Conservation (phyloP, 345 rosid species). For the Brassica juncea region DNA sequence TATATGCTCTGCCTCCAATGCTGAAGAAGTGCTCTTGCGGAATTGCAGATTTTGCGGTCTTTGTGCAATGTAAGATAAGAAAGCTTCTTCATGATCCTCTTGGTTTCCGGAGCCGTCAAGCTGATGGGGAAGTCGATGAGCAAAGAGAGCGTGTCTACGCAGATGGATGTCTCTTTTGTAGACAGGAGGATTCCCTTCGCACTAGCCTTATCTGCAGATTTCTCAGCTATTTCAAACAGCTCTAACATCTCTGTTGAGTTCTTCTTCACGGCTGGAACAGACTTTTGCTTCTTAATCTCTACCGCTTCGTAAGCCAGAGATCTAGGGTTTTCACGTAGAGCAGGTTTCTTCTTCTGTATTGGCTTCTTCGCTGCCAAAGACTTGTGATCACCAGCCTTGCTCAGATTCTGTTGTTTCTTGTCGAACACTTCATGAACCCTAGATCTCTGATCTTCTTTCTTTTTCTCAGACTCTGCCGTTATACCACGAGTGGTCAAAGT, state of each 20-base stretch:
- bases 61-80: background rate
- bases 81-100: slow-evolving; percentile 9
- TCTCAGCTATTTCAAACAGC: slow-evolving; percentile 7
- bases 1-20: slow-evolving; percentile 19
- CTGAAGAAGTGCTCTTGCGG: background rate
- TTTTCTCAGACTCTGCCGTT: background rate
- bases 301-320: background rate
- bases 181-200: slow-evolving; percentile 1
- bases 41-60: slow-evolving; percentile 9
- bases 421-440: background rate
- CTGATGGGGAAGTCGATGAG: background rate
- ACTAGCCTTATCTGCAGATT: slow-evolving; percentile 13
- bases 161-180: slow-evolving; percentile 5
- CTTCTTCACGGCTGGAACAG: slow-evolving; percentile 1
- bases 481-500: background rate
- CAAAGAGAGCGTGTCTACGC: slow-evolving; percentile 6
- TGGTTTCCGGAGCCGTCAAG: background rate
- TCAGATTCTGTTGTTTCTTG: background rate
- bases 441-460: background rate
- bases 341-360: background rate
- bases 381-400: background rate
- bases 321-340: background rate
- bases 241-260: slow-evolving; percentile 7
- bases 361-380: background rate
- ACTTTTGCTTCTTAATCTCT: background rate